phyloP scores from a whole-genome alignment of 352 stramenopile genomes.

The Phytophthora sp. region DNA sequence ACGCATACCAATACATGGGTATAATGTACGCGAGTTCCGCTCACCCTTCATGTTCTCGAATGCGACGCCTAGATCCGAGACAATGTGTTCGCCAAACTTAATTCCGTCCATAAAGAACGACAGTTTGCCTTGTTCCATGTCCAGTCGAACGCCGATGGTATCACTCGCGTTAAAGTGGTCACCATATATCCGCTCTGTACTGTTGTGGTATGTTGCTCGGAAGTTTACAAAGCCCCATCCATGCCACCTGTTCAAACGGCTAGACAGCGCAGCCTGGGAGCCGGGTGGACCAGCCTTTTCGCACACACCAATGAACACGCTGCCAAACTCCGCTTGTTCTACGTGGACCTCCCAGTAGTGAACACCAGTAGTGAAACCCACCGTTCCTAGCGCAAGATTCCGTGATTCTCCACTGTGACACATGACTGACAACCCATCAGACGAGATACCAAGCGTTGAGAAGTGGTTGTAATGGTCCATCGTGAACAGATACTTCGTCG shows the following conservation, averaged over 20 bases:
- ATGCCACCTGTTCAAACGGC: slow-evolving; percentile 88
- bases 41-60: slow-evolving; percentile 95
- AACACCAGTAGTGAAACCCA: slow-evolving; percentile 90
- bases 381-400: slow-evolving; percentile 83
- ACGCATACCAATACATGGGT: slow-evolving; percentile 96
- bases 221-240: slow-evolving; percentile 98
- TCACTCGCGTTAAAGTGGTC: slow-evolving; percentile 94
- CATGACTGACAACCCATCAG: slow-evolving; percentile 80
- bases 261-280: slow-evolving; percentile 79
- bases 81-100: slow-evolving; percentile 99
- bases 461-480: slow-evolving; percentile 86
- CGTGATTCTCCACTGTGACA: slow-evolving; percentile 87
- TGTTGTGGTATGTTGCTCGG: slow-evolving; percentile 93
- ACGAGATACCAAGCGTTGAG: slow-evolving; percentile 76
- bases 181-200: slow-evolving; percentile 90
- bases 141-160: slow-evolving; percentile 98
- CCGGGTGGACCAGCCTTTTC: slow-evolving; percentile 86
- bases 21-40: slow-evolving; percentile 90
- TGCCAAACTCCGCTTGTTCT: slow-evolving; percentile 97
- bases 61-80: slow-evolving; percentile 97
- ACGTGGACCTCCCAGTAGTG: slow-evolving; percentile 99
- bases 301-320: slow-evolving; percentile 97
- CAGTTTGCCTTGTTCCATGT: slow-evolving; percentile 98
- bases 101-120: slow-evolving; percentile 99
- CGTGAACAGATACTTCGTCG: slow-evolving; percentile 82